Base-by-base conservation (phyloP, 2,329 filamentous ascomycete genomes). In the Cadophora sp. region DNA sequence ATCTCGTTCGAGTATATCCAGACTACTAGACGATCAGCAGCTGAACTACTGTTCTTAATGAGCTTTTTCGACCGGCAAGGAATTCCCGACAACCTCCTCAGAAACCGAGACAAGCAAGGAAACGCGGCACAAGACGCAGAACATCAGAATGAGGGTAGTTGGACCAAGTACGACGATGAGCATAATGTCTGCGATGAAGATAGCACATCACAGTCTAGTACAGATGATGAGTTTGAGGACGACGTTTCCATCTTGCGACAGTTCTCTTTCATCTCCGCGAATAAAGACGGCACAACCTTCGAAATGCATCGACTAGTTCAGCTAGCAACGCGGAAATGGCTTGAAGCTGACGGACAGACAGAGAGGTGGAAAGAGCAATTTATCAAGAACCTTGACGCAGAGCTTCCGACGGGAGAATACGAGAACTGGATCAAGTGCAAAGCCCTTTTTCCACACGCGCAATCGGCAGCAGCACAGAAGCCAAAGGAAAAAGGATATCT, bases 251-350 rank as follows among this genome's bases (percentile, higher is more conserved):
- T 72, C 0, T 74, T 84, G n/a, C 71, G 71, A 59, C 71, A 79
- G 65, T 84, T 76, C 69, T 80, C 74, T 0, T 77, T 83, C 3
- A 69, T 84, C 11, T 67, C 58, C 2, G n/a, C 37, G 3, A 63
- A 66, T 11, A 37, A 12, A 1, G 60, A 65, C 71, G 0, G 58
- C 62, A 9, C 73, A 64, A 61, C 65, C 0, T 68, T 67, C 24
- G 67, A 65, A 14, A 69, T 72, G 64, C 66, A 46, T 22, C 16
- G 43, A 11, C 43, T 46, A 5, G 43, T 46, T 2, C 43, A 46
- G 8, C 43, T 46, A 68, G 51, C 66, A 1, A 71, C 51, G 5
- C 46, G 61, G 37, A 63, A 62, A n/a, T 72, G 67, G 71, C 53
- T 71, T n/a, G 61, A 77, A 65, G 66, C 62, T 2, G 77, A 62